Evolutionary conservation across 257 asterid species (phyloP).

Genomic region (Primulina huaijiensis): DNA sequence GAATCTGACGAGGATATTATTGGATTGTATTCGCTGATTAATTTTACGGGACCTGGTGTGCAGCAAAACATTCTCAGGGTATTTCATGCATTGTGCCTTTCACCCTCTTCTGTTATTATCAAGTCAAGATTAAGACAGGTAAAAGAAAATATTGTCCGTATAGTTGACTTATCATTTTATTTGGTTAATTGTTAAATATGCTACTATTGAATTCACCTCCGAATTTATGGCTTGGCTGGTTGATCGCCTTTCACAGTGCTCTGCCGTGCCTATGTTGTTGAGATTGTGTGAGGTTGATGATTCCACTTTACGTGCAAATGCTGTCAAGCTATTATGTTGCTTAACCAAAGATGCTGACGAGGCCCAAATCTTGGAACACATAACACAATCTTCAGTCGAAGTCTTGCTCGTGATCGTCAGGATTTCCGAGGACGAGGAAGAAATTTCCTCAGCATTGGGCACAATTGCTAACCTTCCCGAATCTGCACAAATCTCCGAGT

Average conservation of each 20-base stretch:
- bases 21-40: constrained; percentile 45
- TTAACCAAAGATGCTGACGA: constrained; percentile 41
- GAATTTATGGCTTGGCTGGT: constrained; percentile 7
- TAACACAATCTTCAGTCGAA: constrained; percentile 39
- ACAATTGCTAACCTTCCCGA: constrained; percentile 49
- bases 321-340: constrained; percentile 44
- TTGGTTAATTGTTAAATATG: no score
- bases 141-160: not conserved
- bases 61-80: constrained; percentile 48
- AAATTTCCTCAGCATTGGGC: constrained; percentile 50
- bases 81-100: constrained; percentile 51
- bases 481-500: constrained; percentile 37
- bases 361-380: constrained; percentile 30
- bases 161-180: not conserved
- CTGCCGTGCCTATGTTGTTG: constrained; percentile 44
- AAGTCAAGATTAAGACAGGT: constrained; percentile 57
- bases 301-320: constrained; percentile 42
- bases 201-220: not conserved
- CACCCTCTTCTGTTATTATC: constrained; percentile 41
- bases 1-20: constrained; percentile 53
- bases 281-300: constrained; percentile 41
- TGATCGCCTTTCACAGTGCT: constrained; percentile 40
- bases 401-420: constrained; percentile 40
- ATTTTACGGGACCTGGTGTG: constrained; percentile 36
- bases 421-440: constrained; percentile 43